These are phyloP conservation scores for Ceratobasidium theobromae DNA, from an alignment of 1,284 basidiomycete species.

Conservation along the genomic window DNA sequence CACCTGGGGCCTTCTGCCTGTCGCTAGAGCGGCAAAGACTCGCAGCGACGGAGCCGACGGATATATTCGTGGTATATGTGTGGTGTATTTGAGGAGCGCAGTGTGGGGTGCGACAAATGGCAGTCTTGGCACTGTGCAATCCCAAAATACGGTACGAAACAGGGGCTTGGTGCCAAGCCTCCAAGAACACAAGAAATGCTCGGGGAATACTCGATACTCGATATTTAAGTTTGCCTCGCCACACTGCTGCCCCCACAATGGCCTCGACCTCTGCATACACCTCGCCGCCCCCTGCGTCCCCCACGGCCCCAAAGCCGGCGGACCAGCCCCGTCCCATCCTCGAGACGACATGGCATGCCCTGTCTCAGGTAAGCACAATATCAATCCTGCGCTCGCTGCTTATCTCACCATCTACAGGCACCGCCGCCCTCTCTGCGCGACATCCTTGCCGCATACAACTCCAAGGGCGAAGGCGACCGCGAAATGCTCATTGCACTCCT, in stretches of 20 bases:
- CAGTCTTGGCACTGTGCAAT: neutral
- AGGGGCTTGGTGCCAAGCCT: constrained; percentile 7
- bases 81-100: too few relatives aligned
- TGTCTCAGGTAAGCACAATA: constrained; percentile 22
- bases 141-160: constrained; percentile 19
- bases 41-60: neutral
- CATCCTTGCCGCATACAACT: constrained; percentile 80
- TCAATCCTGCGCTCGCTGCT: neutral
- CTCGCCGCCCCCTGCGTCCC: constrained; percentile 14
- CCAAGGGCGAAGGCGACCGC: constrained; percentile 83
- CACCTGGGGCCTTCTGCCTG: too few relatives aligned
- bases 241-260: neutral
- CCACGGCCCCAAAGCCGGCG: neutral
- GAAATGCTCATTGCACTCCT: constrained; percentile 86
- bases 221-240: neutral
- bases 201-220: neutral
- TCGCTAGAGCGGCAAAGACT: too few relatives aligned
- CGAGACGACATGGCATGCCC: constrained; percentile 24
- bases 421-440: constrained; percentile 79
- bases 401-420: constrained; percentile 46
- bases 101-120: too few relatives aligned
- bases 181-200: constrained; percentile 21
- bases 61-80: neutral
- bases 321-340: constrained; percentile 20
- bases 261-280: constrained; percentile 19